These are phyloP conservation scores for Sisymbrium irio DNA, from an alignment of 345 rosid genomes.

Conservation along the genomic window DNA sequence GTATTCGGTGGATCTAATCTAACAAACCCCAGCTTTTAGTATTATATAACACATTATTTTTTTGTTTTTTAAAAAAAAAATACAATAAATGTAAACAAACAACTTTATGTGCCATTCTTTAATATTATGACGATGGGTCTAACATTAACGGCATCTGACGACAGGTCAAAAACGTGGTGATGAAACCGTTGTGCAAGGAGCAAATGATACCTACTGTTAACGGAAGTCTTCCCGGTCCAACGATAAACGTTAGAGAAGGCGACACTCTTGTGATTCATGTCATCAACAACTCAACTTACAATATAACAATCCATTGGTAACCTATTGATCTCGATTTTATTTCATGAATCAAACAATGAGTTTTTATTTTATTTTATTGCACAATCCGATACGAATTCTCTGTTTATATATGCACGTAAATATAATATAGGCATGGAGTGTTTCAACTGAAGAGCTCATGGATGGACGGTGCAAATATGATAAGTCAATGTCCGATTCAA, in stretches of 20 bases:
- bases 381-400: neutral
- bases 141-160: neutral
- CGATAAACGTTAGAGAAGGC: conserved; percentile 59
- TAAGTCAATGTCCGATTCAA: conserved; percentile 47
- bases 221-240: conserved; percentile 74
- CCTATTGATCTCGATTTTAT: neutral
- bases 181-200: conserved; percentile 48
- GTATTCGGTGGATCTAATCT: neutral
- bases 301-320: conserved; percentile 83
- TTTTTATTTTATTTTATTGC: neutral
- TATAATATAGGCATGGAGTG: conserved; percentile 42
- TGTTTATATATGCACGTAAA: neutral
- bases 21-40: neutral
- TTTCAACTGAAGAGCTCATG: conserved; percentile 37
- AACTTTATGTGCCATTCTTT: neutral
- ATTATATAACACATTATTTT: neutral
- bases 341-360: neutral
- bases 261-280: conserved; percentile 73
- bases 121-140: neutral
- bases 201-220: conserved; percentile 65
- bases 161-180: conserved; percentile 60
- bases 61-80: neutral
- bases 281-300: conserved; percentile 66
- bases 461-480: conserved; percentile 42
- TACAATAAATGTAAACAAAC: neutral